Evolutionary conservation across 1,284 basidiomycete species (phyloP).

Genomic region (Leccinum subfulvum): DNA sequence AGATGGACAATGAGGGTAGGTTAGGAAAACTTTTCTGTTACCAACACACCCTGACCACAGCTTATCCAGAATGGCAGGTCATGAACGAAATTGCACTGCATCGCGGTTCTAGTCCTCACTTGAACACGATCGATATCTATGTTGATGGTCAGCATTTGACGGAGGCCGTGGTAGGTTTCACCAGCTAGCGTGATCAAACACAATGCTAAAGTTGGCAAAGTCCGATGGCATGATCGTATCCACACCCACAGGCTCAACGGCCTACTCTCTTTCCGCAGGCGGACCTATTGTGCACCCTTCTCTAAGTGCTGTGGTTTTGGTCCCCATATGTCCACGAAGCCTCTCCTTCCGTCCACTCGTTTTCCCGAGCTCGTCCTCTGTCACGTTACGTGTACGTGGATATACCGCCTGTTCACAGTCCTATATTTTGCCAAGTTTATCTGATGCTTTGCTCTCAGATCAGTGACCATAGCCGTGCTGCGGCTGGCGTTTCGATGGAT

Average conservation of each 20-base stretch:
- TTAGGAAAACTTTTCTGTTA: constrained; percentile 4
- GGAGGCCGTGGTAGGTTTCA: constrained; percentile 83
- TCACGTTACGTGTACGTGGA: constrained; percentile 76
- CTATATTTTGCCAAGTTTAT: not conserved
- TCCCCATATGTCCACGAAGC: constrained; percentile 93
- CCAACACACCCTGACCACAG: constrained; percentile 5
- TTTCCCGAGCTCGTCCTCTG: constrained; percentile 80
- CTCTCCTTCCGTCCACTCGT: constrained; percentile 91
- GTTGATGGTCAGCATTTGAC: constrained; percentile 96
- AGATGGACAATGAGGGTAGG: constrained; percentile 61
- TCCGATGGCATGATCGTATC: constrained; percentile 94
- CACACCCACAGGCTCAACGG: constrained; percentile 95
- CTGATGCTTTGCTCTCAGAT: constrained; percentile 52
- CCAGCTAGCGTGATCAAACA: constrained; percentile 8
- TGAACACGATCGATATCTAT: constrained; percentile 92
- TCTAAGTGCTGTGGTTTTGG: constrained; percentile 85
- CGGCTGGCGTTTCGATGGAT: constrained; percentile 91
- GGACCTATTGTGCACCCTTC: constrained; percentile 97
- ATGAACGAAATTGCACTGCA: constrained; percentile 98
- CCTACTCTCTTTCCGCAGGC: constrained; percentile 93
- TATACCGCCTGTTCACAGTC: not conserved
- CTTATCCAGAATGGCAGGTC: constrained; percentile 80
- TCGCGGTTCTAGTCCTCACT: constrained; percentile 86
- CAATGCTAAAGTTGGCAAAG: constrained; percentile 41
- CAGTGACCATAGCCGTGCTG: constrained; percentile 79